phyloP scores from a whole-genome alignment of 2,329 filamentous ascomycete species.

The Diaporthe eres region DNA sequence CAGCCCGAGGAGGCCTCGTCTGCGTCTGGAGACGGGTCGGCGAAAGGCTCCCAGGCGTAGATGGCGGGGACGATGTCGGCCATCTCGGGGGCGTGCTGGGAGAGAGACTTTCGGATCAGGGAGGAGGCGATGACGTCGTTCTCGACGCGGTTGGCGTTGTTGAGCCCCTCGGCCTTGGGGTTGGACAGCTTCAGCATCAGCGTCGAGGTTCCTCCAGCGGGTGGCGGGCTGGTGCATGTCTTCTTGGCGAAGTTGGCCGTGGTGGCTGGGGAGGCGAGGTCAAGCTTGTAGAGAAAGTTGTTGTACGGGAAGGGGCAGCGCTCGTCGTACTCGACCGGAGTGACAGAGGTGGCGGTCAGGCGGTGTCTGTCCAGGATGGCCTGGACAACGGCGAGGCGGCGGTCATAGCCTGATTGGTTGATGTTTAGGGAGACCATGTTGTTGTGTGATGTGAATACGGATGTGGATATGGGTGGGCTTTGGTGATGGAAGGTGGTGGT shows the following conservation, averaged over 20 bases:
- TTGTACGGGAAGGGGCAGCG: slow-evolving; percentile 45
- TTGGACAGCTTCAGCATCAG: slow-evolving; percentile 48
- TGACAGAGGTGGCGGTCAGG: slow-evolving; percentile 40
- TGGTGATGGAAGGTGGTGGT: background rate
- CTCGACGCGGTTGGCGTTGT: slow-evolving; percentile 47
- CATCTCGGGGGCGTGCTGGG: slow-evolving; percentile 1
- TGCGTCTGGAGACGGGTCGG: background rate
- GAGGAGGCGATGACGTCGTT: slow-evolving; percentile 48
- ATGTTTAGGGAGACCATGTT: background rate
- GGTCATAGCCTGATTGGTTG: slow-evolving; percentile 42
- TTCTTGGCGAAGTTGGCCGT: slow-evolving; percentile 39
- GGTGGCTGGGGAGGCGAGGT: slow-evolving; percentile 40
- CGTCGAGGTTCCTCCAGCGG: slow-evolving; percentile 35
- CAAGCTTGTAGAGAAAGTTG: slow-evolving; percentile 48
- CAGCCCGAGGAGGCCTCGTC: slow-evolving; percentile 44
- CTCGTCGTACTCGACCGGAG: slow-evolving; percentile 44
- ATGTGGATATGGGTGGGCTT: background rate
- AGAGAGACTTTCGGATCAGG: slow-evolving; percentile 44
- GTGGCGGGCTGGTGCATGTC: slow-evolving; percentile 40
- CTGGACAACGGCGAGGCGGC: slow-evolving; percentile 40
- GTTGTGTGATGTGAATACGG: background rate
- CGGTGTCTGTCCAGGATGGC: slow-evolving; percentile 38
- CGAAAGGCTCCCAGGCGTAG: slow-evolving; percentile 44
- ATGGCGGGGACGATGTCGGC: slow-evolving; percentile 44
- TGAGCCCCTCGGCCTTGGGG: slow-evolving; percentile 43